phyloP scores from a whole-genome alignment of 2,329 filamentous ascomycete species.

The Trichoderma hamatum region DNA sequence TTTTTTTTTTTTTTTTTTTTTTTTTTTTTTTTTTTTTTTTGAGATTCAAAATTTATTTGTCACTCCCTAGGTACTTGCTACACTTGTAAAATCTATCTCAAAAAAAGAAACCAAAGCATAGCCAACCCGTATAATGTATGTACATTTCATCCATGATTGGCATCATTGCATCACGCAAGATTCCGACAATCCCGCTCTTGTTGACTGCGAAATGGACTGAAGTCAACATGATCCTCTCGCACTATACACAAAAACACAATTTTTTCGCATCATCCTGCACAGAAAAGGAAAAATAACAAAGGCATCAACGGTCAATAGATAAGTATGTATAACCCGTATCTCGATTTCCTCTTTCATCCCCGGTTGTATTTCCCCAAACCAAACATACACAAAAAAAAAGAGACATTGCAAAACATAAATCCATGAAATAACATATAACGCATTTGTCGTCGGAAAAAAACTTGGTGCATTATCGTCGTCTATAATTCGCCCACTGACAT shows the following conservation, averaged over 20 bases:
- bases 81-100: neutral
- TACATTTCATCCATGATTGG: neutral
- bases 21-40: no score
- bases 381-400: slow-evolving; percentile 6
- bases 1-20: no score
- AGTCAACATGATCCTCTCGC: neutral
- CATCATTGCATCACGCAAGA: neutral
- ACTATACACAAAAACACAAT: neutral
- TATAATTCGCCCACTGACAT: slow-evolving; percentile 8
- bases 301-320: slow-evolving; percentile 12
- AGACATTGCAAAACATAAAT: slow-evolving; percentile 16
- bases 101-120: neutral
- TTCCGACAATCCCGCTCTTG: neutral
- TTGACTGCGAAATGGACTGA: neutral
- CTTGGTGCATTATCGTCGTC: slow-evolving; percentile 10
- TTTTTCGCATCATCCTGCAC: neutral
- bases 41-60: neutral
- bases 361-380: slow-evolving; percentile 18
- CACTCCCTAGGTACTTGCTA: neutral
- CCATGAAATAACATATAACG: slow-evolving; percentile 12
- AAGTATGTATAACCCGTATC: neutral
- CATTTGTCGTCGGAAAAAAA: slow-evolving; percentile 18
- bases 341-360: neutral
- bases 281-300: neutral
- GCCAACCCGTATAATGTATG: neutral